A percentile compares a stretch with the other conserved stretches of the same genome.
phyloP scores from a whole-genome alignment of 2,329 filamentous ascomycete genomes.

The Epichloe coenophiala region DNA sequence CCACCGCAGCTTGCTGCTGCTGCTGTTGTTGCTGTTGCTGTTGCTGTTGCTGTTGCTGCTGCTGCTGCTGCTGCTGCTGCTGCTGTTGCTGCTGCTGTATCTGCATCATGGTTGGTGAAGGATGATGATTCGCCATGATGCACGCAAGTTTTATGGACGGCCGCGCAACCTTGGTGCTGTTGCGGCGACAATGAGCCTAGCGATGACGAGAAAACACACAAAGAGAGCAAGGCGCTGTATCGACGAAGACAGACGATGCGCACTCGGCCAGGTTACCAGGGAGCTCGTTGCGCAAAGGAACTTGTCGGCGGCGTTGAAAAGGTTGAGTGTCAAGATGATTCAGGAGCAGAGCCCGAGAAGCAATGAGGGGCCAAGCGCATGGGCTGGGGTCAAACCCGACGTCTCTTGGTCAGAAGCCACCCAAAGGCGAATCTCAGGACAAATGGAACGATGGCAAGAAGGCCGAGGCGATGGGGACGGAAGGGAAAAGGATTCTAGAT shows the following conservation, averaged over 20 bases:
- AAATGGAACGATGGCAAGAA: constrained; percentile 1
- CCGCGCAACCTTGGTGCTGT: not conserved
- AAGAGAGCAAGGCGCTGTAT: not conserved
- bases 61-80: no score
- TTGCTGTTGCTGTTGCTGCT: constrained; percentile 26
- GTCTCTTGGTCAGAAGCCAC: constrained; percentile 1
- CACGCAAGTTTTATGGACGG: constrained; percentile 3
- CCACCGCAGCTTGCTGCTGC: constrained; percentile 45
- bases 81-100: constrained; percentile 27
- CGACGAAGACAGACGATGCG: not conserved
- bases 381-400: constrained; percentile 3
- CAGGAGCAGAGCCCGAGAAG: not conserved
- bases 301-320: not conserved
- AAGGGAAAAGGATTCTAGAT: not conserved
- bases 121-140: constrained; percentile 64
- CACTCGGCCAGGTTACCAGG: not conserved
- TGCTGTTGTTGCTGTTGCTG: constrained; percentile 31
- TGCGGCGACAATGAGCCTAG: not conserved
- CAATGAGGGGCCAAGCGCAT: constrained; percentile 2
- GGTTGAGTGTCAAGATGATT: not conserved
- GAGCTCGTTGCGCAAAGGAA: not conserved
- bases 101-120: constrained; percentile 67
- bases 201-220: not conserved
- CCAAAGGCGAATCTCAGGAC: not conserved
- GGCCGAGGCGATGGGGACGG: not conserved